phyloP scores from a whole-genome alignment of 805 yeast genomes.

The Lipomyces lipofer region DNA sequence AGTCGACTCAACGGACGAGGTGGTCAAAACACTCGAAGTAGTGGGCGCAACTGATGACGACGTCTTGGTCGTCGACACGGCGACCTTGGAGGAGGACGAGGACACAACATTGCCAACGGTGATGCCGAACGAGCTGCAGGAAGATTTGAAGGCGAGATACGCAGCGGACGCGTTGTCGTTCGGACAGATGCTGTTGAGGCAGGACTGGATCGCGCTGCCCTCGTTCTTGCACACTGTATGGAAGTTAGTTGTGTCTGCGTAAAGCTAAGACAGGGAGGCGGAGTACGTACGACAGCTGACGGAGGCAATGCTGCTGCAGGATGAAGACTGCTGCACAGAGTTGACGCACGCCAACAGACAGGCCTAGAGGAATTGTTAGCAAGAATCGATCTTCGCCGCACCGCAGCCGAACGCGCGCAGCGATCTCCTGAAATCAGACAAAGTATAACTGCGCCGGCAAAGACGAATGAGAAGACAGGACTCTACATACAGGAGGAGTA shows the following conservation, averaged over 20 bases:
- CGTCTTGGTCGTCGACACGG: slow-evolving; percentile 11
- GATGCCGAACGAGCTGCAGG: slow-evolving; percentile 23
- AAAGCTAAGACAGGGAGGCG: neutral
- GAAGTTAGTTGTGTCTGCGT: neutral
- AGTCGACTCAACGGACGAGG: neutral
- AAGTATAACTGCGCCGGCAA: neutral
- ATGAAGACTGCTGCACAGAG: slow-evolving; percentile 55
- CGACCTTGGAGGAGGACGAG: slow-evolving; percentile 17
- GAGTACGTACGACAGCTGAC: slow-evolving; percentile 50
- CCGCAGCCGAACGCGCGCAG: neutral
- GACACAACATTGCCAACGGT: slow-evolving; percentile 6
- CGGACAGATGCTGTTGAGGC: slow-evolving; percentile 73
- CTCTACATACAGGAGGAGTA: slow-evolving; percentile 65
- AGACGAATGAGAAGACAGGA: neutral
- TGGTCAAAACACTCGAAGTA: slow-evolving; percentile 29
- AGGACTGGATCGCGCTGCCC: slow-evolving; percentile 53
- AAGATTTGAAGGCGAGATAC: slow-evolving; percentile 51
- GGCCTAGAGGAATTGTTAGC: slow-evolving; percentile 39
- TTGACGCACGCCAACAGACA: slow-evolving; percentile 88
- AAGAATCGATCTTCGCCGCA: neutral
- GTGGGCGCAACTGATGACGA: slow-evolving; percentile 15
- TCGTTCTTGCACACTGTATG: slow-evolving; percentile 56
- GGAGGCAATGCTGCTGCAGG: slow-evolving; percentile 62
- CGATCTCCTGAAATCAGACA: too few relatives aligned
- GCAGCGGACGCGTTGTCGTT: slow-evolving; percentile 60